Base-by-base conservation (phyloP, 1,284 basidiomycete species). In the Wallemia hederae region DNA sequence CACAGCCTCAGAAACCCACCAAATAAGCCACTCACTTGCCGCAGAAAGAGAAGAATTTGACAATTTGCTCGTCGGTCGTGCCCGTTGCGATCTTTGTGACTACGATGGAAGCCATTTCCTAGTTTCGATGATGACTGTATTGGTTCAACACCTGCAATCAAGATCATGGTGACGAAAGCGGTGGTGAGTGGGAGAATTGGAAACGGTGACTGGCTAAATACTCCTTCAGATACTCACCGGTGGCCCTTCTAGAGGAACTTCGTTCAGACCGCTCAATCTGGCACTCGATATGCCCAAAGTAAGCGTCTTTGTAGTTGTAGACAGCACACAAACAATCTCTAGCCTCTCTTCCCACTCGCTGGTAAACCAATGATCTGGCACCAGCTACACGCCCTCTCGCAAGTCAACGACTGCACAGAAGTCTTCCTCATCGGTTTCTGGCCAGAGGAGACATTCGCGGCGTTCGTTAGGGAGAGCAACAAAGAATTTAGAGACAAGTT, bases 371-470 rank as follows among this genome's bases (percentile, higher is more conserved):
- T 75, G 70, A 71, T 74, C 63, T 76, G 73, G 73, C 75, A 76
- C 66, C 72, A 72, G 15, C 69, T 75, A 33, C 67, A 71, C 25
- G 73, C 74, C 15, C 70, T 75, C 27, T 72, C 73, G 24, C 69
- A 72, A 60, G 70, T 75, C 14, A 68, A 70, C 5, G 72, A 71
- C 1, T 67, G 75, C 24, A 70, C 67, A 27, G 75, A 76, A 60
- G 68, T 75, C 31, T 65, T 74, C 65, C 70, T 76, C 61, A 72
- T 75, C 62, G 75, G 75, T 1, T 75, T 75, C 66, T 76, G 75
- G 67, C 73, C 75, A 61, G 74, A 76, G 64, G 65, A 58, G 7
- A 58, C 56, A 11, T 58, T 58, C 56, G 24, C 56, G 14, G 56
- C 27, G 25, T 59, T 59, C 59, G 24, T 55, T 26, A 58, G 39